Evolutionary conservation across 139 green algal species (phyloP).

Genomic region (Closterium sp.): DNA sequence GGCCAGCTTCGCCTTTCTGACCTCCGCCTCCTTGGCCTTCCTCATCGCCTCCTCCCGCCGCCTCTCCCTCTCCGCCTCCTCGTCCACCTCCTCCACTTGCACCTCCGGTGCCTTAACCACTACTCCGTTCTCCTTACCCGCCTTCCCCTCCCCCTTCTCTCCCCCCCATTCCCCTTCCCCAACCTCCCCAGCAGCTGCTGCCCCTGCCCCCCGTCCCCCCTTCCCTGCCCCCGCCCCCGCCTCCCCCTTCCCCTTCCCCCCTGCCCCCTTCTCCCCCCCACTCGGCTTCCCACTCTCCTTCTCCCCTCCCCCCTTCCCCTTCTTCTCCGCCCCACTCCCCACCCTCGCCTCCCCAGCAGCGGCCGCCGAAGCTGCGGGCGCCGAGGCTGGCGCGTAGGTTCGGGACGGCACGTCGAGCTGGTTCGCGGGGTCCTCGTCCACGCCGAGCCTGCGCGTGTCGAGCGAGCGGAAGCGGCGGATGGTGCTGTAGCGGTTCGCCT

Average conservation of each 20-base stretch:
- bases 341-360: not conserved
- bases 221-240: not conserved
- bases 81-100: not conserved
- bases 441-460: slow-evolving; percentile 22
- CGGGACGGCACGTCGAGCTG: slow-evolving; percentile 7
- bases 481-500: slow-evolving; percentile 45
- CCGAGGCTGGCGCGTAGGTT: not conserved
- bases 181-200: slow-evolving; percentile 40
- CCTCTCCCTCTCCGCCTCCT: slow-evolving; percentile 27
- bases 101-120: not conserved
- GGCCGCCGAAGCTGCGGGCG: not conserved
- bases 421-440: slow-evolving; percentile 39
- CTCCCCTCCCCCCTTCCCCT: not conserved
- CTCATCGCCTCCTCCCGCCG: slow-evolving; percentile 35
- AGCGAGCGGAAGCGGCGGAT: slow-evolving; percentile 37
- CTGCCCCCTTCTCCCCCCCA: not conserved
- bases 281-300: not conserved
- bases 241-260: slow-evolving; percentile 32
- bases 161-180: slow-evolving; percentile 1
- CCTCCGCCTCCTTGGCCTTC: slow-evolving; percentile 46
- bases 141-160: slow-evolving; percentile 6
- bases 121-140: slow-evolving; percentile 32
- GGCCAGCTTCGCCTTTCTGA: slow-evolving; percentile 38
- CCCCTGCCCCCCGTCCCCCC: slow-evolving; percentile 18
- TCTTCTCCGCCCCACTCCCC: not conserved